Evolutionary conservation across 2,329 filamentous ascomycete species (phyloP).

Genomic region (Colletotrichum karsti): DNA sequence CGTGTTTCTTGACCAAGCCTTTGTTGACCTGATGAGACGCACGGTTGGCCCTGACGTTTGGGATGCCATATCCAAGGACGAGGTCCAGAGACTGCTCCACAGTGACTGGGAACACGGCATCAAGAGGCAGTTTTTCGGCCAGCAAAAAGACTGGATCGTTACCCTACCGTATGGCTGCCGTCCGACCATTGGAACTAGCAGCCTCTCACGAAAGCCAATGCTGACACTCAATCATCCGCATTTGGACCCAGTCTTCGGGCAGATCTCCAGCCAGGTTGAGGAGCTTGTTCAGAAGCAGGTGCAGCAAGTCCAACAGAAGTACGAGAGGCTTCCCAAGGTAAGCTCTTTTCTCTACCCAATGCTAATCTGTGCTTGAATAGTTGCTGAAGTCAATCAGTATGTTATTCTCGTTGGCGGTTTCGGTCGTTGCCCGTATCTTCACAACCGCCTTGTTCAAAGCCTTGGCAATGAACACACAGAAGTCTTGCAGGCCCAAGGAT

Average conservation of each 20-base stretch:
- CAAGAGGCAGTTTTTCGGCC: conserved; percentile 33
- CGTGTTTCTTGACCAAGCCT: conserved; percentile 48
- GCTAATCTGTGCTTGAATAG: not conserved
- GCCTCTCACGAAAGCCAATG: not conserved
- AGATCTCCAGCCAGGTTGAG: conserved; percentile 31
- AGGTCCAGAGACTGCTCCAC: conserved; percentile 20
- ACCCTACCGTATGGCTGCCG: not conserved
- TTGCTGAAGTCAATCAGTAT: conserved; percentile 35
- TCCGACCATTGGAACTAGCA: conserved; percentile 18
- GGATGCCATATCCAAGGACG: not conserved
- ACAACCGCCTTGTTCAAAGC: conserved; percentile 23
- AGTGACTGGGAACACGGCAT: conserved; percentile 36
- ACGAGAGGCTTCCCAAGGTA: conserved; percentile 36
- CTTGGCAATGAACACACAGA: not conserved
- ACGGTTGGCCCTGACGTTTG: conserved; percentile 29
- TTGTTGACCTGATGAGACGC: conserved; percentile 36
- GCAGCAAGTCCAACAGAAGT: conserved; percentile 24
- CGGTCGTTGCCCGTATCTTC: conserved; percentile 42
- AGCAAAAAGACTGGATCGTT: not conserved
- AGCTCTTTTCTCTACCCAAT: too few relatives aligned
- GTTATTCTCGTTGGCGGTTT: conserved; percentile 50
- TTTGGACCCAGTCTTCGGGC: conserved; percentile 33
- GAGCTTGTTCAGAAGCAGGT: conserved; percentile 37
- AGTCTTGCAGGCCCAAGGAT: conserved; percentile 40
- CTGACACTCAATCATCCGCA: conserved; percentile 26